Evolutionary conservation across 495 filamentous ascomycete species (phyloP).

Genomic region (Aspergillus panamensis): DNA sequence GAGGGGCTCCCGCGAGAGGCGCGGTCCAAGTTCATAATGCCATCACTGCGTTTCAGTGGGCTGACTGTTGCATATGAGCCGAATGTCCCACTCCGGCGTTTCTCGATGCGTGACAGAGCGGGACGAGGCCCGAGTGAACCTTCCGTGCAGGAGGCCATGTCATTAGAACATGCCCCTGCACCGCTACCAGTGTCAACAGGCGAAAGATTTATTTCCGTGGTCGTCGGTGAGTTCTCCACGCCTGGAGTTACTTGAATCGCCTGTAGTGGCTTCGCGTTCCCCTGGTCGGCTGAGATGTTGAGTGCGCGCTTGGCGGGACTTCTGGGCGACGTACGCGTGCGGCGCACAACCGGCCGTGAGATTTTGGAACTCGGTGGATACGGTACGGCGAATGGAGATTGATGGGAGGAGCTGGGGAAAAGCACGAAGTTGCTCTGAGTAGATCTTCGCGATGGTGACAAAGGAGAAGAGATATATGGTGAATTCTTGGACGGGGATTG

Average conservation of each 20-base stretch:
- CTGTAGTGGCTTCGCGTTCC: constrained; percentile 57
- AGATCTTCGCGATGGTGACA: constrained; percentile 49
- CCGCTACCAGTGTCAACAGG: constrained; percentile 40
- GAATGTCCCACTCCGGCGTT: constrained; percentile 47
- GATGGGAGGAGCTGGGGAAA: constrained; percentile 44
- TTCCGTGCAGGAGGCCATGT: constrained; percentile 41
- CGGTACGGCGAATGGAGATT: constrained; percentile 52
- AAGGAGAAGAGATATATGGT: constrained; percentile 47
- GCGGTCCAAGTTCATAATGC: constrained; percentile 81
- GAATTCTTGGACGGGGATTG: constrained; percentile 50
- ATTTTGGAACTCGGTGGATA: constrained; percentile 51
- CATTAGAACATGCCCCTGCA: constrained; percentile 34
- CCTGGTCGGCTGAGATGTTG: constrained; percentile 63
- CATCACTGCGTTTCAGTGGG: constrained; percentile 88
- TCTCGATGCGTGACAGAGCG: constrained; percentile 43
- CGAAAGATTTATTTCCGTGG: constrained; percentile 35
- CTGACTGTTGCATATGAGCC: constrained; percentile 62
- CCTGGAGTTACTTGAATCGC: constrained; percentile 37
- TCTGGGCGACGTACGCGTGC: constrained; percentile 61
- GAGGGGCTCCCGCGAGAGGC: constrained; percentile 74
- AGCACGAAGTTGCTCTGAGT: constrained; percentile 46
- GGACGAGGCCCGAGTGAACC: constrained; percentile 48
- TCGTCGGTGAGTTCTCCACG: constrained; percentile 54
- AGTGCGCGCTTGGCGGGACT: constrained; percentile 76
- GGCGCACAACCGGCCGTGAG: constrained; percentile 45